A percentile compares a stretch with the other conserved stretches of the same genome.
Evolutionary conservation across 2,329 filamentous ascomycete genomes (phyloP).

Genomic region (Tolypocladium ovalisporum): DNA sequence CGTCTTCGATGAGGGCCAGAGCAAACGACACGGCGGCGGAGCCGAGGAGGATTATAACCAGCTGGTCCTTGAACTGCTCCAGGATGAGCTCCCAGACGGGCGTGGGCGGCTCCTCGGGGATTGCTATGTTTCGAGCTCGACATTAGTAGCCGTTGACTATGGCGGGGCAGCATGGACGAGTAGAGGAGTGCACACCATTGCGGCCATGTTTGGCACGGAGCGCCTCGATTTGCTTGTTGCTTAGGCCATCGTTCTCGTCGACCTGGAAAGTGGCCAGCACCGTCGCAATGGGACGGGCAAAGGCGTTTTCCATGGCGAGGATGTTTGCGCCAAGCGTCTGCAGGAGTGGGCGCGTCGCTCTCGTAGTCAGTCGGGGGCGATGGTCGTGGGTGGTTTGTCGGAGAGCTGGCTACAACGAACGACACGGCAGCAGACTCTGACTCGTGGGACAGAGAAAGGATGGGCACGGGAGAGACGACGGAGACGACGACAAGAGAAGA

Average conservation of each 20-base stretch:
- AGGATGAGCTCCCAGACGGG: constrained; percentile 93
- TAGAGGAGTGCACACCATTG: constrained; percentile 45
- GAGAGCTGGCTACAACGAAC: too few relatives aligned
- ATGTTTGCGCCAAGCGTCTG: neutral
- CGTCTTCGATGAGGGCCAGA: constrained; percentile 84
- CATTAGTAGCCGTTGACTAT: constrained; percentile 6
- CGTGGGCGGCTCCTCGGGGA: constrained; percentile 83
- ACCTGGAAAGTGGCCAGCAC: constrained; percentile 50
- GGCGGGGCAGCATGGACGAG: neutral
- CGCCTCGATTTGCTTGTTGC: constrained; percentile 44
- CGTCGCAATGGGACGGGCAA: constrained; percentile 43
- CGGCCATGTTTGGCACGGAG: constrained; percentile 50
- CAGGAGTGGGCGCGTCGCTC: neutral
- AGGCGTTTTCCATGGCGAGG: constrained; percentile 50
- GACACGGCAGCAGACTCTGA: neutral
- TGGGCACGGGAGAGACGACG: constrained; percentile 7
- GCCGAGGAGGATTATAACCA: constrained; percentile 87
- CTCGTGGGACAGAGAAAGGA: constrained; percentile 1
- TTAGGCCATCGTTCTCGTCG: constrained; percentile 42
- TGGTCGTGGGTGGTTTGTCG: too few relatives aligned
- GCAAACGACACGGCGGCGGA: constrained; percentile 91
- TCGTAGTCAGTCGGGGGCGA: neutral
- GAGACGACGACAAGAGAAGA: constrained; percentile 4
- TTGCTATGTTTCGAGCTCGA: constrained; percentile 27
- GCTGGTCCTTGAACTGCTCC: constrained; percentile 98